Conservation (phyloP, 1,284 basidiomycete species). For the Somion occarium region DNA sequence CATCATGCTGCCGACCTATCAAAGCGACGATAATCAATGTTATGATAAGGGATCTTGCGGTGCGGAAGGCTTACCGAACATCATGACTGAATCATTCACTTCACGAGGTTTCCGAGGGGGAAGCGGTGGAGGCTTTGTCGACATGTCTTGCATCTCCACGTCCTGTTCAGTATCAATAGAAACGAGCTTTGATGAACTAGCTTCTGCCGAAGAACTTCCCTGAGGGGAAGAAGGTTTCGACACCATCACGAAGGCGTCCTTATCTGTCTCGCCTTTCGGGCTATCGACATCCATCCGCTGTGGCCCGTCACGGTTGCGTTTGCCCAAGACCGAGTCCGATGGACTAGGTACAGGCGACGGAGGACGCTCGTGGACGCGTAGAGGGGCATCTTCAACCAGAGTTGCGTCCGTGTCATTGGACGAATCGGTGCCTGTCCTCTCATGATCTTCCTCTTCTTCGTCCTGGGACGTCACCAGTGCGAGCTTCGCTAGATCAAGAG, state of each 20-base stretch:
- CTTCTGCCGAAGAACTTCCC: slow-evolving; percentile 12
- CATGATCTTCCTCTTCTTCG: slow-evolving; percentile 75
- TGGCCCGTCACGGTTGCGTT: slow-evolving; percentile 58
- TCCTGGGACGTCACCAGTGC: slow-evolving; percentile 88
- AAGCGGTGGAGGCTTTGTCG: slow-evolving; percentile 48
- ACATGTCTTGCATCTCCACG: slow-evolving; percentile 37
- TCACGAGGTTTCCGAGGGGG: slow-evolving; percentile 58
- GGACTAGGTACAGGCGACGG: slow-evolving; percentile 12
- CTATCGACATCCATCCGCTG: slow-evolving; percentile 38
- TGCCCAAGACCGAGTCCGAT: slow-evolving; percentile 60
- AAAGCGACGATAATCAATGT: background rate
- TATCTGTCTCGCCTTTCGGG: slow-evolving; percentile 20
- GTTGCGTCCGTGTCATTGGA: slow-evolving; percentile 82
- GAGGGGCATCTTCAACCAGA: slow-evolving; percentile 63
- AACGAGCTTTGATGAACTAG: slow-evolving; percentile 19
- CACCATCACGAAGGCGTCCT: slow-evolving; percentile 41
- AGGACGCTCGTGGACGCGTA: slow-evolving; percentile 17
- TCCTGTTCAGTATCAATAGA: slow-evolving; percentile 31
- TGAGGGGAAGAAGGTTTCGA: slow-evolving; percentile 35
- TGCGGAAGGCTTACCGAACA: slow-evolving; percentile 64
- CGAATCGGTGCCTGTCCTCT: slow-evolving; percentile 68
- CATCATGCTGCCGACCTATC: slow-evolving; percentile 94
- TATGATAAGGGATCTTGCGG: background rate
- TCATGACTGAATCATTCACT: slow-evolving; percentile 74
- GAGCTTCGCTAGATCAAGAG: slow-evolving; percentile 86